Evolutionary conservation across 1,284 basidiomycete genomes (phyloP), one percentile per base, ranked within the genome.

Genomic region (Somion occarium): DNA sequence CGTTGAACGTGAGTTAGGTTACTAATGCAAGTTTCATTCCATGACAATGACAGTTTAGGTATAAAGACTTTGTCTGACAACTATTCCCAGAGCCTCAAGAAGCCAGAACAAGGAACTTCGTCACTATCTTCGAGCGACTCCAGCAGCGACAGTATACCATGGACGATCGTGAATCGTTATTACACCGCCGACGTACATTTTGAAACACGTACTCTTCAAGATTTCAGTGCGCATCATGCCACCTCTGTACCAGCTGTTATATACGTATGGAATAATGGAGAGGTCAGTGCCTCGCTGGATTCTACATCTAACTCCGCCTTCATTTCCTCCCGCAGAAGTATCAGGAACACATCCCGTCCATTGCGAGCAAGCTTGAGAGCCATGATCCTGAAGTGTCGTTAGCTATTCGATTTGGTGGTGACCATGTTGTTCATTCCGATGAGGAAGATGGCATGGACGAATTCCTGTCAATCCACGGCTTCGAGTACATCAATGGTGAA

Each of bases 101-200:
- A 46, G 39, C 25, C 34, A 26, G 22, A 22, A 38, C 48, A 12
- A 39, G 34, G 13, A 44, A 43, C n/a, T 12, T 25, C 27, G 34
- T 30, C 37, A 18, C 41, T 54, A 24, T 56, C 54, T 30, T 45
- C 56, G 27, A 54, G 50, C 22, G 48, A 56, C 39, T 49, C 38
- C 38, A 48, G 51, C 44, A 59, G 53, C 55, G 59, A 52, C n/a
- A 57, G 54, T 26, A 67, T 88, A 27, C 83, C 83, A 12, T 93
- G 90, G 88, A 85, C 76, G 26, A 88, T 94, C 53, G 71, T 74
- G 53, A 93, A 94, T 73, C 88, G 83, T 66, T 94, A 94, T 68
- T 94, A 93, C 69, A 79, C 82, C 11, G 91, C 91, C 3, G 69
- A 79, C 49, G 85, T 93, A 4, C 77, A 82, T 50, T 88, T 93